Conservation (phyloP, 257 asterid genomes). For the Osmanthus fragrans region DNA sequence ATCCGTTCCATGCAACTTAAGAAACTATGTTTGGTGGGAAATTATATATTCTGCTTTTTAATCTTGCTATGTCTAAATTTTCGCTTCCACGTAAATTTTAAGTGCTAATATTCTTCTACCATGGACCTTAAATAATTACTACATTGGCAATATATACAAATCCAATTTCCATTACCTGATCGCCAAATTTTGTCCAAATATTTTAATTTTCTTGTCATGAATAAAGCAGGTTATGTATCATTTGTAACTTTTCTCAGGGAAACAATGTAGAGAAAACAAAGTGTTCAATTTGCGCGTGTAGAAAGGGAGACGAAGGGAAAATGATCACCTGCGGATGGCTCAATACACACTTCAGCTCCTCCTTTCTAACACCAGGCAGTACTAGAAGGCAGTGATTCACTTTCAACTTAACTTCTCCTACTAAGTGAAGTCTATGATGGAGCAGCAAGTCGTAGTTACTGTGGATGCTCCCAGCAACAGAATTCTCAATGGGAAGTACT, state of each 20-base stretch:
- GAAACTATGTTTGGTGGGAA: neutral
- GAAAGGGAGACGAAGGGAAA: slow-evolving; percentile 17
- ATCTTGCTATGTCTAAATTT: slow-evolving; percentile 2
- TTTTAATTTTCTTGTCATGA: neutral
- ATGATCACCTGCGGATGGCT: slow-evolving; percentile 90
- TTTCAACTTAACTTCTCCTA: slow-evolving; percentile 80
- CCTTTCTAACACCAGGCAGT: slow-evolving; percentile 74
- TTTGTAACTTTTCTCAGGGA: neutral
- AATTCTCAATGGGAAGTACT: slow-evolving; percentile 87
- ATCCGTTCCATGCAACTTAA: neutral
- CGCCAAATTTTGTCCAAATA: neutral
- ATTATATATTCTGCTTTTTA: neutral
- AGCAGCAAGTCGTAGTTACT: slow-evolving; percentile 87
- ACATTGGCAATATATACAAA: neutral
- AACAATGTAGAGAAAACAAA: neutral
- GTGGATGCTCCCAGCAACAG: slow-evolving; percentile 96
- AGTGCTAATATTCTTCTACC: neutral
- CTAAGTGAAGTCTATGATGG: slow-evolving; percentile 86
- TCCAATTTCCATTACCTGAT: neutral
- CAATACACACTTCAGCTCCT: slow-evolving; percentile 71
- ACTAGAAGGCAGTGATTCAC: slow-evolving; percentile 89
- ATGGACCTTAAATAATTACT: neutral
- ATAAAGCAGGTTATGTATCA: slow-evolving; percentile 8
- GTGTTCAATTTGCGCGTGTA: neutral
- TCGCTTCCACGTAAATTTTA: neutral